These are phyloP conservation scores for Capsella rubella DNA, from an alignment of 441 rosid species.

Conservation along the genomic window DNA sequence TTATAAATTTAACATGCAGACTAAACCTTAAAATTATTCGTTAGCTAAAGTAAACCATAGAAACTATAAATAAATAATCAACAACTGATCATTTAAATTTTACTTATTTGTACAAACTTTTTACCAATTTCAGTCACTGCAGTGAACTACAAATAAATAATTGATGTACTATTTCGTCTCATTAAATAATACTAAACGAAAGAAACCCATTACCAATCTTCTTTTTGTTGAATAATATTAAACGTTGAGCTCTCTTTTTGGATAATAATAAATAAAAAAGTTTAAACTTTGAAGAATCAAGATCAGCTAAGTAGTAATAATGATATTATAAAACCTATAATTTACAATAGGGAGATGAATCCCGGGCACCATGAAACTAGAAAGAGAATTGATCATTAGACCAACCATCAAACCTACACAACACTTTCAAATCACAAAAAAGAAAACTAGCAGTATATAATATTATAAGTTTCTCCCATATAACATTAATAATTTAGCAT, in stretches of 20 bases:
- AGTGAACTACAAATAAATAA: background rate
- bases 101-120: background rate
- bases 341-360: background rate
- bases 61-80: background rate
- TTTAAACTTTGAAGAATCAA: background rate
- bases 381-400: slow-evolving; percentile 10
- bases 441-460: background rate
- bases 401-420: slow-evolving; percentile 4
- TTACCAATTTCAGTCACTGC: background rate
- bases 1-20: no score
- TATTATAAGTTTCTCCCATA: background rate
- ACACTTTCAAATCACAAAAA: background rate
- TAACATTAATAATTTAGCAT: slow-evolving; percentile 8
- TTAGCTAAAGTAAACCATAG: background rate
- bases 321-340: background rate
- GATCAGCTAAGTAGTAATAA: background rate
- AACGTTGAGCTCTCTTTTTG: background rate
- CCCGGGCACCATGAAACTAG: background rate
- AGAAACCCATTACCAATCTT: background rate
- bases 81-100: background rate
- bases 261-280: background rate
- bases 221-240: background rate
- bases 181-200: background rate
- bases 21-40: background rate
- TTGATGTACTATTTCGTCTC: background rate